Evolutionary conservation across 306 rosid species (phyloP), one percentile per base, ranked within the genome.

Genomic region (Cucumis cinereus): DNA sequence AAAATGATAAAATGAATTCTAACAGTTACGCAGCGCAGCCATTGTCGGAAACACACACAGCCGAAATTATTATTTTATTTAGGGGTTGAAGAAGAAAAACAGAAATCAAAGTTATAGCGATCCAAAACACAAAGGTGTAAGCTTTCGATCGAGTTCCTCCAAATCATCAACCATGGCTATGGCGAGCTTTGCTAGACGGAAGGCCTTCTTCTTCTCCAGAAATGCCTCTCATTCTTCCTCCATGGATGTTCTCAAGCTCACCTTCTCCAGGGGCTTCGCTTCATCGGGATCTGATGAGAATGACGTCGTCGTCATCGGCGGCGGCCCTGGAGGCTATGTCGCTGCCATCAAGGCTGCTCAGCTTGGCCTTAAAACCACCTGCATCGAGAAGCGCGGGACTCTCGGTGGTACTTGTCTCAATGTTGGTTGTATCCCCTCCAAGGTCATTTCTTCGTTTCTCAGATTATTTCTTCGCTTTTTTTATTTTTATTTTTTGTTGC

Each of bases 331-430:
- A 1, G 99, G 99, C 47, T 95, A 95, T 78, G 99, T 95, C 24
- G 99, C 98, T 55, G 99, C 99, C 80, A 95, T 95, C 73, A 95
- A 95, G 87, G 98, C 99, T 20, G 87, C 99, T 14, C 99, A 95
- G 87, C 80, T 95, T 0, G 99, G 99, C 5, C 96, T 95, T 74
- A 95, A 92, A 81, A 95, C 99, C 68, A 87, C 99, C 71, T 95
- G 99, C 82, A 89, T 95, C 86, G 99, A 95, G 88, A 95, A 92
- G 92, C 98, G 97, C 38, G 98, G 98, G 4, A 16, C 98, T 74
- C 99, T 95, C 12, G 99, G 99, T 20, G 99, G 99, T 6, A 95
- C 99, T 56, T 95, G 99, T 75, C 99, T 95, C 75, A 95, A 95
- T 86, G 98, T 95, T 1, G 99, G 97, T n/a, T 94, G 98, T 78